These are phyloP conservation scores for Apiospora aurea DNA, from an alignment of 2,329 filamentous ascomycete genomes.

Conservation along the genomic window DNA sequence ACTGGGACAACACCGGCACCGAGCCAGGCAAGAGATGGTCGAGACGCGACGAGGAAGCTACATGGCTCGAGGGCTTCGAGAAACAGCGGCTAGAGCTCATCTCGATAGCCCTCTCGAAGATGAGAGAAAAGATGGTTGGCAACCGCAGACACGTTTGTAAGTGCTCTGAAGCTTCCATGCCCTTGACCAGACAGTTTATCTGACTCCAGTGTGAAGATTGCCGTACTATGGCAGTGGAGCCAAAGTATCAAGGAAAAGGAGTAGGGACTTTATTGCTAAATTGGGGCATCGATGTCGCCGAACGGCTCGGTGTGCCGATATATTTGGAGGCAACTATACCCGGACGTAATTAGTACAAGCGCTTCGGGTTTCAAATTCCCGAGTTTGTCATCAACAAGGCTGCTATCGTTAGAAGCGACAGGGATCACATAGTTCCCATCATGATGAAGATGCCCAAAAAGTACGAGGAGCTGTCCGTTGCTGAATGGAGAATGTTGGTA, in stretches of 20 bases:
- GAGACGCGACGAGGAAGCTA: slow-evolving; percentile 31
- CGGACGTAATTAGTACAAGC: slow-evolving; percentile 32
- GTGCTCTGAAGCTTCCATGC: slow-evolving; percentile 19
- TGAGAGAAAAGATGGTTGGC: slow-evolving; percentile 37
- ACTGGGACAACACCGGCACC: slow-evolving; percentile 29
- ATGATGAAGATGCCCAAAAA: slow-evolving; percentile 37
- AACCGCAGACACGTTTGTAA: slow-evolving; percentile 36
- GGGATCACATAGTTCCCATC: slow-evolving; percentile 34
- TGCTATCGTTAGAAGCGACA: slow-evolving; percentile 31
- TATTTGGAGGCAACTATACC: slow-evolving; percentile 34
- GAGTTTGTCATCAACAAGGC: slow-evolving; percentile 34
- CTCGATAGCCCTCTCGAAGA: slow-evolving; percentile 34
- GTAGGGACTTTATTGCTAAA: slow-evolving; percentile 34
- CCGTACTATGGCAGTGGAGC: slow-evolving; percentile 36
- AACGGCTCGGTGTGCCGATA: slow-evolving; percentile 35
- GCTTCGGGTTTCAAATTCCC: slow-evolving; percentile 34
- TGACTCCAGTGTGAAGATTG: slow-evolving; percentile 32
- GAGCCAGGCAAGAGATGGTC: slow-evolving; percentile 33
- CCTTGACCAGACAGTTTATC: not conserved
- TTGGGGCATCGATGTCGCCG: slow-evolving; percentile 35
- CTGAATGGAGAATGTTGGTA: slow-evolving; percentile 29
- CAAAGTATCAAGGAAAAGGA: slow-evolving; percentile 34
- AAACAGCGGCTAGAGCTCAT: slow-evolving; percentile 33
- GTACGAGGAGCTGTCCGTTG: slow-evolving; percentile 33
- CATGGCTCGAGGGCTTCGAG: slow-evolving; percentile 35